phyloP scores from a whole-genome alignment of 2,329 filamentous ascomycete genomes.

The Pseudodiploospora longispora region DNA sequence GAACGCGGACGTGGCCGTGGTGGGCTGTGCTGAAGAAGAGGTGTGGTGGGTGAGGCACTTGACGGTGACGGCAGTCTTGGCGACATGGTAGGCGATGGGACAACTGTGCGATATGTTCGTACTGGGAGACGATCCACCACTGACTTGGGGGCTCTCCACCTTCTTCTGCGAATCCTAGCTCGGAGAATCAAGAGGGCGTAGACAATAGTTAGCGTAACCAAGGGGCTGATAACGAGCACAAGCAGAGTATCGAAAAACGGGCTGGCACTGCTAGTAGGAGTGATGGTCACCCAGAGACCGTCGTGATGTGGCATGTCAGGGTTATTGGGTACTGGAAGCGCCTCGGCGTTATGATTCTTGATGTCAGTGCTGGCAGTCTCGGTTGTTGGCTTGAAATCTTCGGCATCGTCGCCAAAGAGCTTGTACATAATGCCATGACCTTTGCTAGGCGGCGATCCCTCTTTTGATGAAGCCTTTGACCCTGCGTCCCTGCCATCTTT shows the following conservation, averaged over 20 bases:
- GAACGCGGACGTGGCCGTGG: slow-evolving; percentile 53
- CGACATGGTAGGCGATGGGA: slow-evolving; percentile 47
- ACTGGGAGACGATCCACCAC: slow-evolving; percentile 93
- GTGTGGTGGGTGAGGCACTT: slow-evolving; percentile 66
- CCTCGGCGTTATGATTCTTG: slow-evolving; percentile 12
- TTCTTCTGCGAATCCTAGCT: slow-evolving; percentile 76
- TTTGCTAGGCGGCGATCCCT: slow-evolving; percentile 21
- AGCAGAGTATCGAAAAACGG: slow-evolving; percentile 94
- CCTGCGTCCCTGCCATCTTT: slow-evolving; percentile 5
- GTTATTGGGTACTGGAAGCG: slow-evolving; percentile 11
- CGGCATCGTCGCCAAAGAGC: slow-evolving; percentile 39
- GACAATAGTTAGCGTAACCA: slow-evolving; percentile 87
- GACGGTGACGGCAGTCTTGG: slow-evolving; percentile 54
- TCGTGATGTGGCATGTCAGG: slow-evolving; percentile 36
- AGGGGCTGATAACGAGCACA: slow-evolving; percentile 90
- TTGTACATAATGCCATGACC: slow-evolving; percentile 37
- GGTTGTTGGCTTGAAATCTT: slow-evolving; percentile 12
- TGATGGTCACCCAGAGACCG: slow-evolving; percentile 93
- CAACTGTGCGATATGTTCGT: slow-evolving; percentile 85
- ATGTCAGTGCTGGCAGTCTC: slow-evolving; percentile 18
- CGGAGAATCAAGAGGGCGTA: slow-evolving; percentile 83
- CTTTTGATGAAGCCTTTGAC: background rate
- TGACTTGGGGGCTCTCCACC: slow-evolving; percentile 96
- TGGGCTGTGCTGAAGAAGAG: slow-evolving; percentile 58
- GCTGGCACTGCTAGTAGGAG: slow-evolving; percentile 78